Evolutionary conservation across 805 yeast species (phyloP), one percentile per base, ranked within the genome.

Genomic region (Metschnikowia peoriensis): DNA sequence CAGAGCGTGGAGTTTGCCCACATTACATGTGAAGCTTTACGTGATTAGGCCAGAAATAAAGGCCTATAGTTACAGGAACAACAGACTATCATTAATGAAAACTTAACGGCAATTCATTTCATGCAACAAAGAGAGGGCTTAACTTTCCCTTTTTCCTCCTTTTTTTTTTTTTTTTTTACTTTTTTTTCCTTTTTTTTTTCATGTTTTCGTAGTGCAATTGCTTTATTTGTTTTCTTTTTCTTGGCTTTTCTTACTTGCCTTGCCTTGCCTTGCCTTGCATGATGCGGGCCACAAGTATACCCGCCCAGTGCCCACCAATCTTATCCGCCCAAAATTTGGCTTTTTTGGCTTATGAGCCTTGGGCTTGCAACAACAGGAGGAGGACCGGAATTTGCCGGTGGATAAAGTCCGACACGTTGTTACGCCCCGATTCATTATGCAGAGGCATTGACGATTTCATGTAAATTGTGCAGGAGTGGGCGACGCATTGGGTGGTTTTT

Each of bases 1-100:
- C 82, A 82, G 54, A 81, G 83, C 61, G 73, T 69, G 42, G 76
- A 72, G 62, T 77, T 83, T 60, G 80, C 85, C 11, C 62, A 68
- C 22, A 68, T 77, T 9, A 77, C 82, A 1, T 52, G 56, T 38
- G 60, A 50, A 11, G 66, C 61, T 11, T 46, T 58, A 14, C 41
- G 50, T 66, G 40, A 44, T 28, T 35, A 38, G 39, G 32, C 22
- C 15, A 2, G 28, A 10, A 7, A 28, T 34, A 35, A 28, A 15
- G 28, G n/a, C n/a, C n/a, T n/a, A 41, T 12, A 39, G 15, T n/a
- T n/a, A 14, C 6, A 16, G 8, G 12, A 16, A n/a, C 42, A 12
- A 9, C 42, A 39, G 2, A 11, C 6, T 39, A 17, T 39, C 8
- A 15, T 17, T n/a, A 22, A 22, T 22, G 22, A 22, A 22, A 22